Conservation (phyloP, 148 eudicot species). For the Limonium bicolor region DNA sequence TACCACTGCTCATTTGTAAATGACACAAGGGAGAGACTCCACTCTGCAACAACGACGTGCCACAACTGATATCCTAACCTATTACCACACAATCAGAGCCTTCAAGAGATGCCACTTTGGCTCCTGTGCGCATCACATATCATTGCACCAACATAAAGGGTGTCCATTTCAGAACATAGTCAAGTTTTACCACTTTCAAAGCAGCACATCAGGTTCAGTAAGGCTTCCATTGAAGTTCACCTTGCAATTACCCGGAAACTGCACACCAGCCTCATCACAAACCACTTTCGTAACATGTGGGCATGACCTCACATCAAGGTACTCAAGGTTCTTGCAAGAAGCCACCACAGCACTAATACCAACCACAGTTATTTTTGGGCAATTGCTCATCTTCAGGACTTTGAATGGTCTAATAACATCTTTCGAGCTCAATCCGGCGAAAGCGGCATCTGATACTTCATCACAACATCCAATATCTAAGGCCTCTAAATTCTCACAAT, state of each 20-base stretch:
- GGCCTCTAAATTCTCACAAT: slow-evolving; percentile 56
- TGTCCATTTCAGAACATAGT: not conserved
- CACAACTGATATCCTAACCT: slow-evolving; percentile 1
- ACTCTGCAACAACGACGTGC: not conserved
- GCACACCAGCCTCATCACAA: slow-evolving; percentile 61
- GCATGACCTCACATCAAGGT: slow-evolving; percentile 87
- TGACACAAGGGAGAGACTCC: not conserved
- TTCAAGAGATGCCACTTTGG: no score
- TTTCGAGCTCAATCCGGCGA: slow-evolving; percentile 27
- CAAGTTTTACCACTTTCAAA: slow-evolving; percentile 7
- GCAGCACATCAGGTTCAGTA: slow-evolving; percentile 40
- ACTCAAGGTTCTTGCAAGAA: slow-evolving; percentile 51
- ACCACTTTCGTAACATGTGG: slow-evolving; percentile 53
- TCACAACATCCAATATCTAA: slow-evolving; percentile 90
- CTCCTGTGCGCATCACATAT: not conserved
- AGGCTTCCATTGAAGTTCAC: slow-evolving; percentile 65
- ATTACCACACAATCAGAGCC: not conserved
- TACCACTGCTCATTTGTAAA: no score
- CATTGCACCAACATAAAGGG: not conserved
- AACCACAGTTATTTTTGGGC: slow-evolving; percentile 63
- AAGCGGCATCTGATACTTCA: slow-evolving; percentile 78
- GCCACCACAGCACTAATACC: slow-evolving; percentile 43
- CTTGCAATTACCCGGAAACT: slow-evolving; percentile 51
- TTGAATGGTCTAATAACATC: slow-evolving; percentile 33
- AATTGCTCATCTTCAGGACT: slow-evolving; percentile 56